Evolutionary conservation across 805 yeast genomes (phyloP).

Genomic region (Maudiozyma serrabonitensis): DNA sequence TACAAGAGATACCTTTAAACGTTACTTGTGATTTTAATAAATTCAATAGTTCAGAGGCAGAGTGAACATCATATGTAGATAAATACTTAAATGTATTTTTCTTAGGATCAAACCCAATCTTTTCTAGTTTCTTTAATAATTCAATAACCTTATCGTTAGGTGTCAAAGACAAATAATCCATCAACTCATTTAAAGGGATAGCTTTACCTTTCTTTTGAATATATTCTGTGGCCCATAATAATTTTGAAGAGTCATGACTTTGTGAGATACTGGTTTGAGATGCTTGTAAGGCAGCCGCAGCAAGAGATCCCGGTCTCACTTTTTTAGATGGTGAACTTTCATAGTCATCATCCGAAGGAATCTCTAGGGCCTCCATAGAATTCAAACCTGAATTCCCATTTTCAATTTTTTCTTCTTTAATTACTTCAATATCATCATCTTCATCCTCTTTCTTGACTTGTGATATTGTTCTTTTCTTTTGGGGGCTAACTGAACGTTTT

Average conservation of each 20-base stretch:
- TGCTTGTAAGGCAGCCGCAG: slow-evolving; percentile 25
- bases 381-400: neutral
- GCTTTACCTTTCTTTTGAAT: slow-evolving; percentile 65
- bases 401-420: slow-evolving; percentile 2
- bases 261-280: slow-evolving; percentile 23
- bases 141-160: slow-evolving; percentile 61
- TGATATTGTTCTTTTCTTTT: slow-evolving; percentile 11
- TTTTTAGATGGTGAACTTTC: slow-evolving; percentile 23
- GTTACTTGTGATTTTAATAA: slow-evolving; percentile 74
- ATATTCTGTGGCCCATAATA: slow-evolving; percentile 85
- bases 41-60: slow-evolving; percentile 65
- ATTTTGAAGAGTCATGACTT: slow-evolving; percentile 69
- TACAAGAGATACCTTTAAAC: slow-evolving; percentile 78
- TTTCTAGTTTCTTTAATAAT: slow-evolving; percentile 62
- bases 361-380: slow-evolving; percentile 4
- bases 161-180: slow-evolving; percentile 47
- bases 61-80: slow-evolving; percentile 78
- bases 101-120: slow-evolving; percentile 58
- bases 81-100: slow-evolving; percentile 71
- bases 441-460: slow-evolving; percentile 9
- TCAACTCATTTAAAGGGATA: slow-evolving; percentile 53
- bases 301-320: slow-evolving; percentile 25
- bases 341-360: slow-evolving; percentile 14
- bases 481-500: slow-evolving; percentile 15
- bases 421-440: slow-evolving; percentile 11